Conservation (phyloP, 2,329 filamentous ascomycete species). For the Orbilia blumenaviensis region DNA sequence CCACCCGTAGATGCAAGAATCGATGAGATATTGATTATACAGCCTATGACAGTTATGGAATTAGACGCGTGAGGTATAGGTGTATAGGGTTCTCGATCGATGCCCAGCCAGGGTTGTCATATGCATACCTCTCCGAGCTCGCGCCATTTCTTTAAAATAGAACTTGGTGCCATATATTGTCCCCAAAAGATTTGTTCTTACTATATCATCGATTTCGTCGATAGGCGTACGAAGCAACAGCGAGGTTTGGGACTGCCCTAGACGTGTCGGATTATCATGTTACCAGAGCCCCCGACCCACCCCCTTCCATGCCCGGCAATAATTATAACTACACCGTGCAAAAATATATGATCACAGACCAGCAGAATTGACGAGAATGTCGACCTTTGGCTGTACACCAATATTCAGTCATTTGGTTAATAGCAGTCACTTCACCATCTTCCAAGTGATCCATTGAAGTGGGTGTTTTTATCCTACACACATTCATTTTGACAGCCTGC, state of each 20-base stretch:
- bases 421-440: too few species aligned
- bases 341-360: constrained; percentile 62
- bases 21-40: constrained; percentile 84
- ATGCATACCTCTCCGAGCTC: constrained; percentile 58
- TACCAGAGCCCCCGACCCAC: background rate
- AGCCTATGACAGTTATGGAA: too few species aligned
- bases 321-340: too few species aligned
- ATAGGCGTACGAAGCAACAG: background rate
- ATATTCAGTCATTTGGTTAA: background rate
- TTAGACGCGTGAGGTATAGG: too few species aligned
- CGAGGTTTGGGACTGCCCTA: constrained; percentile 25
- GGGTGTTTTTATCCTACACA: too few species aligned
- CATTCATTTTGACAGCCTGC: constrained; percentile 56
- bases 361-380: constrained; percentile 80
- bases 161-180: constrained; percentile 71
- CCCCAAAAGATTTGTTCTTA: constrained; percentile 76
- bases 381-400: constrained; percentile 58
- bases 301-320: too few species aligned
- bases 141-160: constrained; percentile 65
- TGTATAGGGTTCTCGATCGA: too few species aligned
- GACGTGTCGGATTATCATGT: background rate
- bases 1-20: constrained; percentile 76
- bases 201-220: constrained; percentile 65
- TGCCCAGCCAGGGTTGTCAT: background rate
- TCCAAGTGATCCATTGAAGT: too few species aligned